Evolutionary conservation across 2,329 filamentous ascomycete genomes (phyloP).

Genomic region (Xylariaceae sp.): DNA sequence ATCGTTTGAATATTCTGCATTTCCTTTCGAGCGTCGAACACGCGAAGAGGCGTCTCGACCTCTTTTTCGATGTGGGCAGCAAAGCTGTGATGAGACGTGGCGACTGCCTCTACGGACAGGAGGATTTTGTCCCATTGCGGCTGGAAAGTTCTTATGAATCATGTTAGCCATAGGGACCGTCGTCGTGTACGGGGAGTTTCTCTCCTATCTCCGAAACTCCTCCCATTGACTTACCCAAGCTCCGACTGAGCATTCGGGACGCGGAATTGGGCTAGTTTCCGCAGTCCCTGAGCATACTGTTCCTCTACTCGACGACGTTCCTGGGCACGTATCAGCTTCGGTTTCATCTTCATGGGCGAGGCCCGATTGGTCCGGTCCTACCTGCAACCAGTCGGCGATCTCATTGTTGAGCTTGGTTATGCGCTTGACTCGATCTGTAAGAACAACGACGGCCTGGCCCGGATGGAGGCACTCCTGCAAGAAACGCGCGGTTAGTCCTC

Average conservation of each 20-base stretch:
- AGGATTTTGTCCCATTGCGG: slow-evolving; percentile 86
- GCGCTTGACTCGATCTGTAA: slow-evolving; percentile 82
- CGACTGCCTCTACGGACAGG: slow-evolving; percentile 71
- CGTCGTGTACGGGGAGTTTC: neutral
- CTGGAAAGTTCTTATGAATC: slow-evolving; percentile 68
- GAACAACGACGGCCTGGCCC: slow-evolving; percentile 69
- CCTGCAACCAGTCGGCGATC: slow-evolving; percentile 95
- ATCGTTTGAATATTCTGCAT: slow-evolving; percentile 76
- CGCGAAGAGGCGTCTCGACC: slow-evolving; percentile 76
- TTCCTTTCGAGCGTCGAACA: slow-evolving; percentile 69
- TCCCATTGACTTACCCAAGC: slow-evolving; percentile 64
- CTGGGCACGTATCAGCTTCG: slow-evolving; percentile 42
- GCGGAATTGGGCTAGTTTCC: slow-evolving; percentile 70
- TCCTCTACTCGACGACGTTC: slow-evolving; percentile 92
- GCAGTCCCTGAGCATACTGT: slow-evolving; percentile 74
- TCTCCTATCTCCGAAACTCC: neutral
- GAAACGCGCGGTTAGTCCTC: slow-evolving; percentile 13
- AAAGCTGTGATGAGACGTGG: slow-evolving; percentile 76
- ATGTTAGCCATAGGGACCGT: slow-evolving; percentile 15
- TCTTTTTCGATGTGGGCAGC: slow-evolving; percentile 80
- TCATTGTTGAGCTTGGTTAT: slow-evolving; percentile 82
- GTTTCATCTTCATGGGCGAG: neutral
- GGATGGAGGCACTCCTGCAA: slow-evolving; percentile 73
- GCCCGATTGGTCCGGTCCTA: slow-evolving; percentile 40
- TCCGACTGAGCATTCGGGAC: slow-evolving; percentile 72